Percentiles rank a stretch among this genome's conserved stretches.
phyloP scores from a whole-genome alignment of 768 basidiomycete species.

The Leccinum broughii region DNA sequence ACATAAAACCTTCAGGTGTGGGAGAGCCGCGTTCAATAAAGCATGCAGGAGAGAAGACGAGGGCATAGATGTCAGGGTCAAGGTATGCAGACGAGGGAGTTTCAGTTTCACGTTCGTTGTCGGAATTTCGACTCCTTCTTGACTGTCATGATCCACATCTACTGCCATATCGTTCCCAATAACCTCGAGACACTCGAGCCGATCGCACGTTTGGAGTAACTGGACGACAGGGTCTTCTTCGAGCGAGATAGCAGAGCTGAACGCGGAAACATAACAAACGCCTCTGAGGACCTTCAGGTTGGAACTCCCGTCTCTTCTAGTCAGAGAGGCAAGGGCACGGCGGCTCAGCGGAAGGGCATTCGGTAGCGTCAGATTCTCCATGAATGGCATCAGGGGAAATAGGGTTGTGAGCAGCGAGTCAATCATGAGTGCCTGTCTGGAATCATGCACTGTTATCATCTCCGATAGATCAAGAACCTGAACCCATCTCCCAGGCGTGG shows the following conservation, averaged over 20 bases:
- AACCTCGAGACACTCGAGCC: constrained; percentile 64
- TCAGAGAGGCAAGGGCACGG: constrained; percentile 53
- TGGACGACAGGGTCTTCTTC: constrained; percentile 57
- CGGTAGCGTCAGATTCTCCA: constrained; percentile 53
- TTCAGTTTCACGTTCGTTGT: constrained; percentile 41
- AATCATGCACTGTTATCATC: constrained; percentile 43
- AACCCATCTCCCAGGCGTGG: constrained; percentile 87
- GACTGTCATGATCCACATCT: constrained; percentile 42
- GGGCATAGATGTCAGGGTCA: constrained; percentile 67
- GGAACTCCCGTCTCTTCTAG: constrained; percentile 48
- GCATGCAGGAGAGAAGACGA: constrained; percentile 61
- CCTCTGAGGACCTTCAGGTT: constrained; percentile 56
- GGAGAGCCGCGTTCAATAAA: constrained; percentile 61
- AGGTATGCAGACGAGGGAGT: constrained; percentile 56
- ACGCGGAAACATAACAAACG: constrained; percentile 47
- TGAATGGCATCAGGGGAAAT: constrained; percentile 68
- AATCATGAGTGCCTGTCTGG: constrained; percentile 47
- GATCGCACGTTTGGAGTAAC: constrained; percentile 53
- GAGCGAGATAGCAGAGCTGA: constrained; percentile 24
- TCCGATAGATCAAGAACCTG: constrained; percentile 70
- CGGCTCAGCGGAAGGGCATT: constrained; percentile 61
- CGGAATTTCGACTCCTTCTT: constrained; percentile 23
- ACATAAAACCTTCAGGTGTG: constrained; percentile 59
- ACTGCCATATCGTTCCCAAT: constrained; percentile 56
- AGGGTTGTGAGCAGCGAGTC: constrained; percentile 65